Conservation (phyloP, 805 yeast species). For the Debaryomyces prosopidis region DNA sequence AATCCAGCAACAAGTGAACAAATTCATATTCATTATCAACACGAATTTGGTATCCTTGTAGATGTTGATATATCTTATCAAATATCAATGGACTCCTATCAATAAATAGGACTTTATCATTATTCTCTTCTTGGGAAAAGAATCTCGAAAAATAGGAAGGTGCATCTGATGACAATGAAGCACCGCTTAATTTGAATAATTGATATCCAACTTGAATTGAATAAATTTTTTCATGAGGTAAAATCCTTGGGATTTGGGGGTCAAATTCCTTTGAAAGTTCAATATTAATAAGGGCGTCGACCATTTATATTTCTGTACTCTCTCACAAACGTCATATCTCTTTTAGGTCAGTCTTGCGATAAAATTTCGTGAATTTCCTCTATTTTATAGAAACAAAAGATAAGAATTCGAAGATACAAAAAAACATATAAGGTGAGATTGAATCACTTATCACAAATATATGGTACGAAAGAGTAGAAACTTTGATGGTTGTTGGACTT, state of each 20-base stretch:
- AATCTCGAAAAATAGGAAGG: conserved; percentile 85
- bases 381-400: too few species aligned
- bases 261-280: conserved; percentile 29
- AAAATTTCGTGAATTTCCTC: too few species aligned
- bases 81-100: conserved; percentile 77
- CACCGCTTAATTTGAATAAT: conserved; percentile 71
- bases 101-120: conserved; percentile 52
- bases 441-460: not conserved
- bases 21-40: conserved; percentile 62
- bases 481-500: conserved; percentile 58
- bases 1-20: conserved; percentile 65
- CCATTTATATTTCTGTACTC: not conserved
- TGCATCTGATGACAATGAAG: conserved; percentile 79
- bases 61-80: conserved; percentile 63
- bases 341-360: too few species aligned
- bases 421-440: too few species aligned
- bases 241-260: conserved; percentile 48
- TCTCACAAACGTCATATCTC: too few species aligned
- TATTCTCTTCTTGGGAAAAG: conserved; percentile 47
- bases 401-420: too few species aligned
- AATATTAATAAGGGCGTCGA: not conserved
- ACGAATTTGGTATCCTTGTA: conserved; percentile 76
- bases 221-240: conserved; percentile 72
- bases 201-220: conserved; percentile 69
- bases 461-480: conserved; percentile 30